These are phyloP conservation scores for Fusarium graminum DNA, from an alignment of 2,329 filamentous ascomycete genomes.

Conservation along the genomic window DNA sequence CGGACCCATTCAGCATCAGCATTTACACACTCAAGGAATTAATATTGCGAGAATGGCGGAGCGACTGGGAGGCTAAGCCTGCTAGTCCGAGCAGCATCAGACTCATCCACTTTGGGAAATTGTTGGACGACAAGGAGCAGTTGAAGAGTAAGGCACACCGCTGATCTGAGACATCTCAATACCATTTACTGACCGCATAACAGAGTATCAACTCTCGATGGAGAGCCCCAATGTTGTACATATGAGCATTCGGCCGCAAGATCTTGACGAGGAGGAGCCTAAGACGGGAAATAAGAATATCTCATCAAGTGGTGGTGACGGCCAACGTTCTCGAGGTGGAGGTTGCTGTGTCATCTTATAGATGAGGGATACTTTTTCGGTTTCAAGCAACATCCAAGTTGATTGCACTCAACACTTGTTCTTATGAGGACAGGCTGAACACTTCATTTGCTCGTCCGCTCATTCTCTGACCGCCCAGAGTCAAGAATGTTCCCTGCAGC, in stretches of 20 bases:
- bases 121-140: conserved; percentile 88
- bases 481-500: conserved; percentile 10
- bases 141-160: conserved; percentile 76
- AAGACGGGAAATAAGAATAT: conserved; percentile 71
- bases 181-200: conserved; percentile 14
- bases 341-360: conserved; percentile 68
- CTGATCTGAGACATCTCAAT: conserved; percentile 1
- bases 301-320: conserved; percentile 57
- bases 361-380: conserved; percentile 31
- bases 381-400: conserved; percentile 18
- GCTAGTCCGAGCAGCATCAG: conserved; percentile 90
- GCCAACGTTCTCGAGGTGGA: conserved; percentile 57
- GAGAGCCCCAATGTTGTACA: conserved; percentile 88
- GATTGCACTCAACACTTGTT: conserved; percentile 10
- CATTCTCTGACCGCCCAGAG: conserved; percentile 14
- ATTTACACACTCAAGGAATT: conserved; percentile 95
- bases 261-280: conserved; percentile 84
- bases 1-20: conserved; percentile 89
- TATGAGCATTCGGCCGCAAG: conserved; percentile 91
- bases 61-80: conserved; percentile 90
- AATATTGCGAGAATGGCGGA: conserved; percentile 92
- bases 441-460: conserved; percentile 4
- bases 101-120: conserved; percentile 90
- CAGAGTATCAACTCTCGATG: conserved; percentile 83
- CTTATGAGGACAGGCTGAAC: conserved; percentile 20